phyloP scores from a whole-genome alignment of 495 filamentous ascomycete genomes.

The Apodospora peruviana region DNA sequence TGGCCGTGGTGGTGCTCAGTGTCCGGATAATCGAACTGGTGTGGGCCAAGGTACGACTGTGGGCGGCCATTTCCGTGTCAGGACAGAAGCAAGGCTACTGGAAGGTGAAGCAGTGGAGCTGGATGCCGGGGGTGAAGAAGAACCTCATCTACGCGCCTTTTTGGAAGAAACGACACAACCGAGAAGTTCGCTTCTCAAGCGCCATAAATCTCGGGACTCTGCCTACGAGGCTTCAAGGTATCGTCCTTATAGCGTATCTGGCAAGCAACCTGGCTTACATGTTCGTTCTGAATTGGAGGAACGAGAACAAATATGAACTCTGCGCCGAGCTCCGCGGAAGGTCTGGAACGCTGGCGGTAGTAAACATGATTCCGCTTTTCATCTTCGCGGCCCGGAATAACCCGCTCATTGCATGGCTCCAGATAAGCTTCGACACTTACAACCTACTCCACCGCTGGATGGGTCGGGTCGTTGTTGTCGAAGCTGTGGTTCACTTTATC shows the following conservation, averaged over 20 bases:
- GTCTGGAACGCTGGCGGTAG: slow-evolving; percentile 71
- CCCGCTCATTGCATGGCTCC: slow-evolving; percentile 74
- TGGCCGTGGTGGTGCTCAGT: slow-evolving; percentile 38
- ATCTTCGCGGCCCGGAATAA: slow-evolving; percentile 90
- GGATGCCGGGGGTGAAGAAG: slow-evolving; percentile 62
- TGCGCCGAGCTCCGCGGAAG: slow-evolving; percentile 66
- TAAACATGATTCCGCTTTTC: slow-evolving; percentile 91
- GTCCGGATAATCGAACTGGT: slow-evolving; percentile 39
- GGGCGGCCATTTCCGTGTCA: slow-evolving; percentile 41
- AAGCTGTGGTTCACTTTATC: slow-evolving; percentile 67
- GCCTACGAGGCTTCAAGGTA: slow-evolving; percentile 73
- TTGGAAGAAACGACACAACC: slow-evolving; percentile 75
- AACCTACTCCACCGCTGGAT: slow-evolving; percentile 95
- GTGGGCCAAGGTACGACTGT: slow-evolving; percentile 40
- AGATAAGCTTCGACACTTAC: slow-evolving; percentile 93
- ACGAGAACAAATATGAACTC: slow-evolving; percentile 46
- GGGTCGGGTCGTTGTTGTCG: slow-evolving; percentile 75
- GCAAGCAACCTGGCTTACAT: slow-evolving; percentile 61
- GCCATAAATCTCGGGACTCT: slow-evolving; percentile 80
- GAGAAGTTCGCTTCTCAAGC: slow-evolving; percentile 71
- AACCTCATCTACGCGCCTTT: slow-evolving; percentile 81
- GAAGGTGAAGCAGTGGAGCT: slow-evolving; percentile 39
- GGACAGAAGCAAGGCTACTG: slow-evolving; percentile 44
- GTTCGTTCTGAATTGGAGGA: slow-evolving; percentile 54
- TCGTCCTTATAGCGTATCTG: slow-evolving; percentile 63